phyloP scores from a whole-genome alignment of 306 rosid genomes.

The Parietaria judaica region DNA sequence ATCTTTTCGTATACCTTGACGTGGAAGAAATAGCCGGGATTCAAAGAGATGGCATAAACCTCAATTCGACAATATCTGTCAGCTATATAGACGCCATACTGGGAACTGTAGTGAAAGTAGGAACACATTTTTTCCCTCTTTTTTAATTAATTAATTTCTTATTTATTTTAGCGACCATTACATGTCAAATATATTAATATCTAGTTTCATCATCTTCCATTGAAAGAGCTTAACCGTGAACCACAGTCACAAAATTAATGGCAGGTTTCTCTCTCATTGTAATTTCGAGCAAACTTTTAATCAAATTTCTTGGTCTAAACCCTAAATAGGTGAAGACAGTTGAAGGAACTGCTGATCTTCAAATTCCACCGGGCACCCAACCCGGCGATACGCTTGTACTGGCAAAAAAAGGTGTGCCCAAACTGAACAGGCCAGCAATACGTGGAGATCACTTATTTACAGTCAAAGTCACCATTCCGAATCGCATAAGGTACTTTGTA shows the following conservation, averaged over 20 bases:
- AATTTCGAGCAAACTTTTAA: slow-evolving; percentile 15
- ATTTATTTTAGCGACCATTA: too few species aligned
- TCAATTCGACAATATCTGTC: slow-evolving; percentile 57
- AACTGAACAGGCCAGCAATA: slow-evolving; percentile 76
- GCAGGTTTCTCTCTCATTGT: slow-evolving; percentile 8
- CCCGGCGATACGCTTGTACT: slow-evolving; percentile 77
- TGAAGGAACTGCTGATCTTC: slow-evolving; percentile 68
- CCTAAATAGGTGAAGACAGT: slow-evolving; percentile 72
- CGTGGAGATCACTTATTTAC: slow-evolving; percentile 94
- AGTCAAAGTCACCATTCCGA: slow-evolving; percentile 80
- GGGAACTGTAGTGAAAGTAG: slow-evolving; percentile 67
- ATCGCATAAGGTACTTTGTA: slow-evolving; percentile 57
- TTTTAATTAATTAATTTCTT: too few species aligned
- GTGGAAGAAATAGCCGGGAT: slow-evolving; percentile 72
- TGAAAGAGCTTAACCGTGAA: background rate
- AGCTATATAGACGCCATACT: slow-evolving; percentile 82
- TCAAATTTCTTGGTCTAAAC: slow-evolving; percentile 19
- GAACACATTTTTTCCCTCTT: background rate
- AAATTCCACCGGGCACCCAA: slow-evolving; percentile 88
- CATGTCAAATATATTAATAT: background rate
- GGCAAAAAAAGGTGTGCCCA: slow-evolving; percentile 87
- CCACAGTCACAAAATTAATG: background rate
- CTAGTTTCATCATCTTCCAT: background rate
- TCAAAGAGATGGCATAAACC: slow-evolving; percentile 89
- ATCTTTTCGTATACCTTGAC: slow-evolving; percentile 84